A percentile compares a stretch with the other conserved stretches of the same genome.
phyloP scores from a whole-genome alignment of 306 rosid genomes.

The Dalbergia oliveri region DNA sequence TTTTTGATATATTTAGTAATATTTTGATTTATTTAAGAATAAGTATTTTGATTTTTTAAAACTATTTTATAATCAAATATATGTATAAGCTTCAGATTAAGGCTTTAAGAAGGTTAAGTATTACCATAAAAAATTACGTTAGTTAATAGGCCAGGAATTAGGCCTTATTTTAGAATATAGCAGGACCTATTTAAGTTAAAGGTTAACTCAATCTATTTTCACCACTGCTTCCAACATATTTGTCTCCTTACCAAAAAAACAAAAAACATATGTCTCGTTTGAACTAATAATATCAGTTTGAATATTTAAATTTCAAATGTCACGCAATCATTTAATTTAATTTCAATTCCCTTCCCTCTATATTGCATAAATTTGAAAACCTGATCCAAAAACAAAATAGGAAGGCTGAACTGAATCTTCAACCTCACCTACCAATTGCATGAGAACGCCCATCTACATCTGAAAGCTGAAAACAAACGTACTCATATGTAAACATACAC shows the following conservation, averaged over 20 bases:
- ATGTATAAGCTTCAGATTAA: too few species aligned
- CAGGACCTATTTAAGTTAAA: too few species aligned
- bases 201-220: too few species aligned
- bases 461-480: neutral
- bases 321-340: conserved; percentile 31
- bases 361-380: neutral
- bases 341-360: conserved; percentile 21
- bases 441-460: neutral
- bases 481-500: neutral
- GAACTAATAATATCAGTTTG: conserved; percentile 6
- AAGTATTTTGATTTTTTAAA: too few species aligned
- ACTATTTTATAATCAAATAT: too few species aligned
- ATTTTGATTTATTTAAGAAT: too few species aligned
- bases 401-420: neutral
- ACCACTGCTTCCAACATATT: neutral
- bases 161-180: too few species aligned
- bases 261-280: conserved; percentile 9
- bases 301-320: conserved; percentile 42
- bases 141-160: too few species aligned
- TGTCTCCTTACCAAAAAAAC: too few species aligned
- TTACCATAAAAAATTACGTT: too few species aligned
- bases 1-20: too few species aligned
- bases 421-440: neutral
- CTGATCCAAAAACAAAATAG: neutral
- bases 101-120: too few species aligned